phyloP scores from a whole-genome alignment of 1,284 basidiomycete species.

The Coriolopsis trogii region DNA sequence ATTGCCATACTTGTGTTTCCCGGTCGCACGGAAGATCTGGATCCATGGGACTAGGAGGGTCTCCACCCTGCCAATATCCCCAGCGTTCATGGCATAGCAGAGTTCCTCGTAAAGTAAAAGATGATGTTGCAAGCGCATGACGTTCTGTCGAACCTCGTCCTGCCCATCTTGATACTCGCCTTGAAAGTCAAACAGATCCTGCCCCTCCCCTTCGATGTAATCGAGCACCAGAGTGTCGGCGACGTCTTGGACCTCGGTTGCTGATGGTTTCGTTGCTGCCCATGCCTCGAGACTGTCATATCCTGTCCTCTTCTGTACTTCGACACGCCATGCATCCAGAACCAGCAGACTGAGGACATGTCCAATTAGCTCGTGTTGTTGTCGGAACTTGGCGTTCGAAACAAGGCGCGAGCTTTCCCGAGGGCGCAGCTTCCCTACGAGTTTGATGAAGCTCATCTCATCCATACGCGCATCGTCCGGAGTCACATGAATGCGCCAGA shows the following conservation, averaged over 20 bases:
- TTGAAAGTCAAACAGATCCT: background rate
- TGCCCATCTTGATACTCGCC: constrained; percentile 19
- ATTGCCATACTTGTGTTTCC: constrained; percentile 41
- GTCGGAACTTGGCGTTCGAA: constrained; percentile 36
- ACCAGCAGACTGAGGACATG: constrained; percentile 29
- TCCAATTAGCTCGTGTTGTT: constrained; percentile 39
- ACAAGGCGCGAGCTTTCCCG: constrained; percentile 34
- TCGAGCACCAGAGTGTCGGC: constrained; percentile 19
- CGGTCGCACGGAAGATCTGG: constrained; percentile 31
- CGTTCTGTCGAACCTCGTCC: constrained; percentile 38
- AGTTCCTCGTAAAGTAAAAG: constrained; percentile 39
- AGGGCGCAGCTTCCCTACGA: constrained; percentile 27
- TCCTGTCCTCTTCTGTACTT: background rate
- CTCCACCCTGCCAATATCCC: constrained; percentile 41
- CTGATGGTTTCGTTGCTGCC: constrained; percentile 27
- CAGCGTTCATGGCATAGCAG: constrained; percentile 34
- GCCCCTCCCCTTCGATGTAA: constrained; percentile 21
- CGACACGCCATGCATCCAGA: constrained; percentile 29
- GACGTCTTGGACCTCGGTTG: constrained; percentile 19
- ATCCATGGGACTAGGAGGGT: constrained; percentile 34
- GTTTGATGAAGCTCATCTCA: constrained; percentile 13
- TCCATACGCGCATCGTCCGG: constrained; percentile 20
- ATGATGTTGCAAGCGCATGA: constrained; percentile 29
- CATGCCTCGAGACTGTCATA: constrained; percentile 22
- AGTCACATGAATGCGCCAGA: constrained; percentile 36